Evolutionary conservation across 2,329 filamentous ascomycete genomes (phyloP), one percentile per base, ranked within the genome.

Genomic region (Colletotrichum graminicola): DNA sequence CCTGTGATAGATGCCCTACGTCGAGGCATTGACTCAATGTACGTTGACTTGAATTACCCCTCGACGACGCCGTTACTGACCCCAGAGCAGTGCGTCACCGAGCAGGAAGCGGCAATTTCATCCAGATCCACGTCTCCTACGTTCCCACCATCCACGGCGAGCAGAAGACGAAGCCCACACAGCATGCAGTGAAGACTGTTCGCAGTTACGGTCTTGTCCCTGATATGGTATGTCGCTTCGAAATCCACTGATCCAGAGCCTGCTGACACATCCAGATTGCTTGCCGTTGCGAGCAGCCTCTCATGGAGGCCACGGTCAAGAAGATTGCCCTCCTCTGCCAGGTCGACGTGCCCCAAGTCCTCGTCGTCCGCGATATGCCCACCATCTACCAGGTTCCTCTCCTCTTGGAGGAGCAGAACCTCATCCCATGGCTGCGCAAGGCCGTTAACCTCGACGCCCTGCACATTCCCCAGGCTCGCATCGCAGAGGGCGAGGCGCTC

Each of bases 141-240:
- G 92, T 98, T 43, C 96, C 95, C 1, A 88, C 95, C 43, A 80
- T 79, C 14, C 63, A 87, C 69, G 87, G 88, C 52, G 88, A 98
- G 85, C 91, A 97, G 82, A 98, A 98, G 89, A 98, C 95, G 12
- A 98, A 98, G 84, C 96, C 96, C 0, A 99, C 96, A 0, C 96
- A 99, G 81, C 90, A 94, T 77, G 94, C 95, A 34, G 94, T 98
- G 77, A 92, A 92, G 78, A 90, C 93, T 76, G 91, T 95, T 73
- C 92, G 95, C 74, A 95, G 93, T 78, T 92, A 93, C 74, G 94
- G 94, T 78, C 82, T 94, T 66, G 89, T 86, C 71, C 92, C 91
- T 2, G 91, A 93, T 76, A 79, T 96, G 79, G 90, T 92, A 83
- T 71, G 84, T 26, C 0, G n/a, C 11, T 3, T 14, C 3, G 5